These are phyloP conservation scores for Galeopsis tetrahit DNA, from an alignment of 257 asterid species.

Conservation along the genomic window DNA sequence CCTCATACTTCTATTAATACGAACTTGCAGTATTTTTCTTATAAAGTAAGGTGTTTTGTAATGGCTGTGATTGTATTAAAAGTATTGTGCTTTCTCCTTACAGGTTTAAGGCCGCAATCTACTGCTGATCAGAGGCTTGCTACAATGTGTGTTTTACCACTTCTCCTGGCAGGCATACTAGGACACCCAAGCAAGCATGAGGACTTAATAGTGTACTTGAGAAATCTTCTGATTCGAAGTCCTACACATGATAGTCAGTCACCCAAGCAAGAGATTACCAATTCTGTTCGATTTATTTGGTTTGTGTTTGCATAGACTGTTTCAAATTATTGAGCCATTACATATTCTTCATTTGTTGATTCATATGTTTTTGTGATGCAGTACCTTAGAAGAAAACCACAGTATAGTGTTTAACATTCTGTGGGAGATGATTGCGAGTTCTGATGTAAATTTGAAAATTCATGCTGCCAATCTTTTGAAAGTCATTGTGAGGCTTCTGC, in stretches of 20 bases:
- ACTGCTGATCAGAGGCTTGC: constrained; percentile 73
- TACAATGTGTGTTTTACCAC: constrained; percentile 81
- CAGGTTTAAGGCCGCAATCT: constrained; percentile 85
- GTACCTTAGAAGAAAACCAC: constrained; percentile 85
- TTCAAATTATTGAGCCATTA: constrained; percentile 17
- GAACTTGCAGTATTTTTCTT: constrained; percentile 23
- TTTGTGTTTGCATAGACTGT: constrained; percentile 39
- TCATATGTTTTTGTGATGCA: constrained; percentile 45
- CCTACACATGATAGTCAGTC: constrained; percentile 63
- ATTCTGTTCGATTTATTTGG: constrained; percentile 94
- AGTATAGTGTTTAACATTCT: constrained; percentile 75
- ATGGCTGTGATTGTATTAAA: constrained; percentile 15
- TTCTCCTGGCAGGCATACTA: constrained; percentile 94
- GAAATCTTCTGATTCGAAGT: constrained; percentile 66
- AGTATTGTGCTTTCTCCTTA: constrained; percentile 24
- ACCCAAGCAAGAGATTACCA: constrained; percentile 68
- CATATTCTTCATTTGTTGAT: constrained; percentile 32
- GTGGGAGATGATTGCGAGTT: constrained; percentile 96
- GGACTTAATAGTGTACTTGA: constrained; percentile 68
- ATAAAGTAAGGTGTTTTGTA: constrained; percentile 6
- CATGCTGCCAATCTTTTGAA: constrained; percentile 83
- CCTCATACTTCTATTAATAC: constrained; percentile 1
- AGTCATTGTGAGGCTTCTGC: constrained; percentile 72
- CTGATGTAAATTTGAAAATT: constrained; percentile 68
- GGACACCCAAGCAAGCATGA: constrained; percentile 80